Evolutionary conservation across 106 monocot species (phyloP).

Genomic region (Apostasia ramifera): DNA sequence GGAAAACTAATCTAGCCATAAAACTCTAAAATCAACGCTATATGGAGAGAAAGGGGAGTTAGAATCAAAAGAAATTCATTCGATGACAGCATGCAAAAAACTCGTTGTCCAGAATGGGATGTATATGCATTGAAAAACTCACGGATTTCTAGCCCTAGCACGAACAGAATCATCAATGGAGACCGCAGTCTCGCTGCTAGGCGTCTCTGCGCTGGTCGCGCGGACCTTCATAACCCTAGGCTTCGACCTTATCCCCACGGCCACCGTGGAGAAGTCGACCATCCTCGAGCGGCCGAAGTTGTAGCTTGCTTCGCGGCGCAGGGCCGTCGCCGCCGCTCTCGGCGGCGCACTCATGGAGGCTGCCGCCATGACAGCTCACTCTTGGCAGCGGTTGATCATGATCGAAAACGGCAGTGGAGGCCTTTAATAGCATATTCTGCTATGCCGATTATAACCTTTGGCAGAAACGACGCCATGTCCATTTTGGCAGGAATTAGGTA

Average conservation of each 20-base stretch:
- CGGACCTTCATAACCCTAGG: slow-evolving; percentile 2
- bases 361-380: background rate
- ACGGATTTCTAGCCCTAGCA: slow-evolving; percentile 8
- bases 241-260: background rate
- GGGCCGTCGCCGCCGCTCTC: background rate
- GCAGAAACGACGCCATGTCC: no score
- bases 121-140: background rate
- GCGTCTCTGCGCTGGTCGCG: background rate
- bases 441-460: no score
- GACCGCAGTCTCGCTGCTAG: background rate
- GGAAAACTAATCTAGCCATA: no score
- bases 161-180: slow-evolving; percentile 6
- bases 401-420: no score
- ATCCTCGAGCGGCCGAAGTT: background rate
- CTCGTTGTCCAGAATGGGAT: no score
- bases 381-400: no score
- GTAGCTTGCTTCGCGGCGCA: background rate
- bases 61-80: no score
- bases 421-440: no score
- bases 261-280: background rate
- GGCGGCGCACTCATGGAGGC: background rate
- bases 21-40: no score
- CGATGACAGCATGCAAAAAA: no score
- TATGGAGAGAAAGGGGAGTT: no score
- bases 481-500: no score